Evolutionary conservation across 345 rosid genomes (phyloP), one percentile per base, ranked within the genome.

Genomic region (Jatropha curcas): DNA sequence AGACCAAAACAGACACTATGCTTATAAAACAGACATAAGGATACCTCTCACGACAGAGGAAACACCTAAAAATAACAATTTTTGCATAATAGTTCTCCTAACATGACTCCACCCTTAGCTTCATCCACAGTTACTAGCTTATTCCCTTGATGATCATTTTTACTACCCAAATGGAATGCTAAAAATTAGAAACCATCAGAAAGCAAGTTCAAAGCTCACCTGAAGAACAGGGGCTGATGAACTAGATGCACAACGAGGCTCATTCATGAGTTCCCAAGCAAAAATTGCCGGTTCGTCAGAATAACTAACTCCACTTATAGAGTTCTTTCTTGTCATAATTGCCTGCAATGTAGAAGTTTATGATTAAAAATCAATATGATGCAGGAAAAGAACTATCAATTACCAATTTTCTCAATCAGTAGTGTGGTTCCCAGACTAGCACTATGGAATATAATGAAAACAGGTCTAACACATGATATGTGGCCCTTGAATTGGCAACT

Each of bases 191-290:
- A 33, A 43, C 22, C 53, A 48, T 4, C 11, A 65, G 1, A 67
- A 37, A 9, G 17, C 17, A 37, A 60, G 57, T 14, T 71, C 25
- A 35, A 60, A 57, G 17, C 59, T 75, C 65, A 86, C 89, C 85
- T 78, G 87, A 74, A 86, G 85, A 71, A 76, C 60, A 60, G 75
- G 66, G 10, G 85, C 79, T 33, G 81, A 86, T 5, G 84, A 75
- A 74, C 52, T 80, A 35, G 83, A 81, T 55, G 61, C 73, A 72
- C 89, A 82, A 4, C 87, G 81, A 30, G 87, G 87, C 74, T 86
- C 89, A 62, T 86, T 86, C 77, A 86, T 86, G 28, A 86, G 85
- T 71, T 86, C 89, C 87, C 89, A 86, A 7, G 89, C 87, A 78
- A 86, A 81, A 59, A 86, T 86, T 65, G 87, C 83, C 0, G 89